Base-by-base conservation (phyloP, 139 green algal species). In the Micractinium sp. region DNA sequence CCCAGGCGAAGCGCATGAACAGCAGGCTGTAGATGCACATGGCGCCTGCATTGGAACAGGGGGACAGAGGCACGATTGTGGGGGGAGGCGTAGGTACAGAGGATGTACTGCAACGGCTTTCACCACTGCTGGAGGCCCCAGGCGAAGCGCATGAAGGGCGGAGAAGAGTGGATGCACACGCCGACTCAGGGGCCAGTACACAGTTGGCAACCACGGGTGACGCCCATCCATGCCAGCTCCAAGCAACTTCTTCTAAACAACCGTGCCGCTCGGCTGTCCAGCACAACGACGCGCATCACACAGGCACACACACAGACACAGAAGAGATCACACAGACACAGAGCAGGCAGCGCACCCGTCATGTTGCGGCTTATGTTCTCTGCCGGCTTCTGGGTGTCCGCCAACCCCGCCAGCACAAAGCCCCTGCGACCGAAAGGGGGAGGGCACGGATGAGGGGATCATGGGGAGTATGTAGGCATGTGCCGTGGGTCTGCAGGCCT, bases 1-100 rank as follows among this genome's bases (percentile, higher is more conserved):
- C 89, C 95, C 93, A 96, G 38, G 95, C 94, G 81, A 97, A 97
- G 20, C 95, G 93, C 95, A 97, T 97, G 90, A 98, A 98, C 19
- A 98, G 93, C 29, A 85, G 82, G n/a, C 83, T 94, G 91, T 97
- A 98, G 36, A 97, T 80, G 87, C 93, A 96, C 78, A 47, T 84
- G 41, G 47, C 47, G 47, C 47, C 47, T 56, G 47, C 47, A 56
- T 56, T 5, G 47, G 47, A 56, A 56, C 47, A 56, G 47, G 47
- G 47, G 47, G 47, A 9, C 47, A 56, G 47, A 16, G 47, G 47
- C n/a, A n/a, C n/a, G n/a, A n/a, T n/a, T n/a, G n/a, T n/a, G n/a
- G n/a, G n/a, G n/a, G n/a, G n/a, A n/a, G n/a, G n/a, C n/a, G n/a
- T n/a, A n/a, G n/a, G n/a, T n/a, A n/a, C n/a, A n/a, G n/a, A n/a